Evolutionary conservation across 1,284 basidiomycete genomes (phyloP).

Genomic region (Ustilago cynodontis): DNA sequence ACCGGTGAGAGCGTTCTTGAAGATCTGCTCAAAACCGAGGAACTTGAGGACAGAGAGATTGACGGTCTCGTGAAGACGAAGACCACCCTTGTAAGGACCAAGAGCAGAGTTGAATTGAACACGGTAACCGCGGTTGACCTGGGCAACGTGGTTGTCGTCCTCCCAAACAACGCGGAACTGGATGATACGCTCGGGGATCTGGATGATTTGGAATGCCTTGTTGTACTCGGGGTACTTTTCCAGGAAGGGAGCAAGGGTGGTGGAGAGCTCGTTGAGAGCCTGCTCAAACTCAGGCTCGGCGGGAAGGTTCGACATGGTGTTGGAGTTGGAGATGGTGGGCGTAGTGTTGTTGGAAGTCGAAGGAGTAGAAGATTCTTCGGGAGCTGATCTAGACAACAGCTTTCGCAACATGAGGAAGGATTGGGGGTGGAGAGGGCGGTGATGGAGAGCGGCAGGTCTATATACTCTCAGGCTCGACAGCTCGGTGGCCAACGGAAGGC

Average conservation of each 20-base stretch:
- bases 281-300: constrained; percentile 76
- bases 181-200: constrained; percentile 81
- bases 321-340: not conserved
- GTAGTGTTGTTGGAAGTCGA: not conserved
- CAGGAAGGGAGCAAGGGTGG: constrained; percentile 79
- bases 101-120: constrained; percentile 87
- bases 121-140: constrained; percentile 82
- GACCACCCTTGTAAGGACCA: constrained; percentile 85
- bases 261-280: constrained; percentile 78
- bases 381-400: not conserved
- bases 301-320: constrained; percentile 67
- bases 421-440: not conserved
- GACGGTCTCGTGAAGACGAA: constrained; percentile 83
- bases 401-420: not conserved
- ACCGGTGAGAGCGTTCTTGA: constrained; percentile 86
- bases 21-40: constrained; percentile 84
- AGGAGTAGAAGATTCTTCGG: not conserved
- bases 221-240: constrained; percentile 79
- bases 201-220: constrained; percentile 79
- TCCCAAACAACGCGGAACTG: constrained; percentile 79
- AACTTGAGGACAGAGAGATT: constrained; percentile 88
- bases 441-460: not conserved
- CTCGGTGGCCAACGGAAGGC: not conserved
- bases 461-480: constrained; percentile 1
- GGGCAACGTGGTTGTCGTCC: constrained; percentile 75